Base-by-base conservation (phyloP, 2,329 filamentous ascomycete species). In the Epicoccum nigrum region DNA sequence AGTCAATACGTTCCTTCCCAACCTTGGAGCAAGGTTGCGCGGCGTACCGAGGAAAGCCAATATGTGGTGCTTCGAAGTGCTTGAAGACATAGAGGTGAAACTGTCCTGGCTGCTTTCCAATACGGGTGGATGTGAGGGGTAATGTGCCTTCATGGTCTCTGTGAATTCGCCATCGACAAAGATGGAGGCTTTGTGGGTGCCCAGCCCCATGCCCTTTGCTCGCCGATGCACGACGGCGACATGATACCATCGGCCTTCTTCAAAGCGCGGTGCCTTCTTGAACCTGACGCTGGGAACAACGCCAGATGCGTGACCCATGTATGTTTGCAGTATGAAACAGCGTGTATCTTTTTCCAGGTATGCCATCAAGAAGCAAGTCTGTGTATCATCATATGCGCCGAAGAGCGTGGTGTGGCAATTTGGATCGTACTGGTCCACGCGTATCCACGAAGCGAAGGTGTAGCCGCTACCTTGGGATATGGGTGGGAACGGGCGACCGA, bases 311-410 rank as follows among this genome's bases (percentile, higher is more conserved):
- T 92, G 92, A 44, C 86, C 90, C 54, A 97, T 89, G 15, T 94
- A 97, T 7, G 95, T 97, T 75, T 99, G 94, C 5, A 99, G 79
- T 60, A 99, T 99, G 60, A 99, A 89, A 74, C 96, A 94, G 54
- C 84, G 89, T 2, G 91, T 96, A 70, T 97, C 92, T 68, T 88
- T 92, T 71, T 99, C 95, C 31, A 99, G 81, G 68, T 99, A 99
- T 54, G 92, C 87, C 62, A 99, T 84, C 28, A 99, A 77, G 67
- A 99, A 99, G 73, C 94, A 99, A 4, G 90, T 91, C 72, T 97
- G 93, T 4, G 86, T 91, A 3, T 87, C 81, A 74, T 99, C 94
- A 72, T 95, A 97, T 7, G 94, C 90, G 20, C 94, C 94, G 71
- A 99, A 99, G 12, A 99, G 83, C 0, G 94, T 99, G 0, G 94